phyloP scores from a whole-genome alignment of 2,329 filamentous ascomycete species.

The Microthyrium microscopicum region DNA sequence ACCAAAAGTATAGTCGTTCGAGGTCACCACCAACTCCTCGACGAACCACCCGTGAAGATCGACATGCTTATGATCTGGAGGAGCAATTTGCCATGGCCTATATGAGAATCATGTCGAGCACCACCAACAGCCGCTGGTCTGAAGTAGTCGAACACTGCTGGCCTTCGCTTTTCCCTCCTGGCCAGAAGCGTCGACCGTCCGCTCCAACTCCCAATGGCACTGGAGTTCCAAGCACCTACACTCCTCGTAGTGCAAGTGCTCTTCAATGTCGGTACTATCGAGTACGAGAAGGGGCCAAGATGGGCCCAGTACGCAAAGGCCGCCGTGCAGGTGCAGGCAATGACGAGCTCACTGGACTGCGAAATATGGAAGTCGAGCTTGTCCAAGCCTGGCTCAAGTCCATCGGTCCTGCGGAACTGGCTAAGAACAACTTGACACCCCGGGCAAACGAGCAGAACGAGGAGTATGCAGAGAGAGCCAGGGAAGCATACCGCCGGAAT shows the following conservation, averaged over 20 bases:
- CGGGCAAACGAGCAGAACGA: too few relatives aligned
- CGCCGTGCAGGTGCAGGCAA: background rate
- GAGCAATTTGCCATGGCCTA: conserved; percentile 7
- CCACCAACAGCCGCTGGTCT: conserved; percentile 1
- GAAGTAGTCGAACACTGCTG: conserved; percentile 5
- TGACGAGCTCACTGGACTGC: too few relatives aligned
- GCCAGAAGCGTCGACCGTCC: conserved; percentile 1
- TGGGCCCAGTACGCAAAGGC: background rate
- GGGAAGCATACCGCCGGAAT: too few relatives aligned
- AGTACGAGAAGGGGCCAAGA: conserved; percentile 3
- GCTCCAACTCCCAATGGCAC: background rate
- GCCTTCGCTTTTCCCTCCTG: conserved; percentile 3
- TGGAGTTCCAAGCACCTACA: conserved; percentile 3
- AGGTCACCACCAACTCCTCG: background rate
- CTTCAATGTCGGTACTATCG: conserved; percentile 8
- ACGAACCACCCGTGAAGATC: background rate
- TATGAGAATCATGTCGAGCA: background rate
- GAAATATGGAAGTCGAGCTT: too few relatives aligned
- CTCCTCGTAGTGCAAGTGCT: conserved; percentile 3
- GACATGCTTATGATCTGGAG: conserved; percentile 6
- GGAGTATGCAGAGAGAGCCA: too few relatives aligned
- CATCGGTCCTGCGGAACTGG: too few relatives aligned
- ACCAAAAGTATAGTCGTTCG: too few relatives aligned
- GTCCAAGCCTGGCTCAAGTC: too few relatives aligned
- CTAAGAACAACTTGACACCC: too few relatives aligned